Base-by-base conservation (phyloP, 2,329 filamentous ascomycete species). In the Claviceps africana region DNA sequence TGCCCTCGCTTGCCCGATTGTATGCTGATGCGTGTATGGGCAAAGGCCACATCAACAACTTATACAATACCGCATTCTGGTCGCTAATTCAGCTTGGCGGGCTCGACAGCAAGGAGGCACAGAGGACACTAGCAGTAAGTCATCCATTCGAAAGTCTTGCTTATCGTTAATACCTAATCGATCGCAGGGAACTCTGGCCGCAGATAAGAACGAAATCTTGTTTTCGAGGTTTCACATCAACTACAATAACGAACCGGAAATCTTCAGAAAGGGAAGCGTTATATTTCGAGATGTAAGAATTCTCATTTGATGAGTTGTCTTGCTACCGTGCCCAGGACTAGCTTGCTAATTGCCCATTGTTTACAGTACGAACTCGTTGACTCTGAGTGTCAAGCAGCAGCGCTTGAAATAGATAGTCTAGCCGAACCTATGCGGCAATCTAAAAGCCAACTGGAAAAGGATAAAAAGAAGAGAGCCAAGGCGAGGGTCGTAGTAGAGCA, bases 51-150 rank as follows among this genome's bases (percentile, higher is more conserved):
- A 95, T 98, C 61, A 98, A 98, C 67, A 98, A 98, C 62, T 78
- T 98, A 4, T 98, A 96, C 69, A 98, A 98, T 65, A 98, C 93
- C 0, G 88, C 88, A 0, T 97, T 97, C 66, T 98, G 93, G 93
- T 75, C 84, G 1, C 73, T 98, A 61, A 85, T 97, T 22, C 81
- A 88, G 57, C 72, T 81, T 47, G 90, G 87, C 2, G 86, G 84
- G 0, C 77, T 93, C 72, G 82, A 79, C 50, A 78, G 81, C 31
- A 84, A 82, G 49, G 85, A 88, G 54, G 93, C 93, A 0, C 91
- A 97, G 65, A 78, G 85, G 62, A 78, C 80, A 54, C 76, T 98
- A 45, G 83, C 86, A 60, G 86, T 86, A 65, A 39, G 50, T 10
- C 22, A 22, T 47, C 17, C 2, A 25, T 40, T 28, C 21, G 5